Base-by-base conservation (phyloP, 2,329 filamentous ascomycete genomes). In the Aureobasidium sp. region DNA sequence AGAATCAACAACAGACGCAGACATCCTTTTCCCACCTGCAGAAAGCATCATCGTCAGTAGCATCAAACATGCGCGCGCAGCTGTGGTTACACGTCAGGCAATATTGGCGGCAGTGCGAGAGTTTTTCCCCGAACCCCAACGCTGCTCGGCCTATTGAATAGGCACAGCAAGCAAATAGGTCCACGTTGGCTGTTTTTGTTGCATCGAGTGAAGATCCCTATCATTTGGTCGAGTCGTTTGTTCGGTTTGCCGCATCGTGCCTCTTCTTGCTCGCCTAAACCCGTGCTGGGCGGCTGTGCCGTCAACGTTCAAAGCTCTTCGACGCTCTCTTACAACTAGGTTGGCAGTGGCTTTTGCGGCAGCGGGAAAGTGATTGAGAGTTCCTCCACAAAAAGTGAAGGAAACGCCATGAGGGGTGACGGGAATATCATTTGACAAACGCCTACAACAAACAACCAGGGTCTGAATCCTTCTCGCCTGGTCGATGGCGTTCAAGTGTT, bases 161-260 rank as follows among this genome's bases (percentile, higher is more conserved):
- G 39, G n/a, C 45, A 44, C 53, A 57, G 53, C 50, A 40, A 53
- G 50, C 19, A 44, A 44, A 15, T 24, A 56, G 52, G 39, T 24
- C 29, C 53, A n/a, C 40, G n/a, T 1, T 57, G 31, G 53, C 53
- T 45, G 39, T 45, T 45, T 57, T 7, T 24, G 53, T 45, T 24
- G 53, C n/a, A 33, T 57, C 29, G 40, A 58, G 42, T 58, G 54
- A 58, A 58, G 54, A 58, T 58, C 54, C 42, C 54, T 15, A 48
- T 47, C 12, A n/a, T 37, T 44, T 27, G 37, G 7, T 58, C 31
- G 31, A 3, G 19, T 24, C 39, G 19, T 17, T 37, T 29, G 42
- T 47, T 31, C 27, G n/a, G 8, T 29, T 48, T 58, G 42, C 54
- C 54, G 54, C 42, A 22, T 29, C 24, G 53, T 57, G 53, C 39